Evolutionary conservation across 352 stramenopile genomes (phyloP), one percentile per base, ranked within the genome.

Genomic region (Globisporangium lucens): DNA sequence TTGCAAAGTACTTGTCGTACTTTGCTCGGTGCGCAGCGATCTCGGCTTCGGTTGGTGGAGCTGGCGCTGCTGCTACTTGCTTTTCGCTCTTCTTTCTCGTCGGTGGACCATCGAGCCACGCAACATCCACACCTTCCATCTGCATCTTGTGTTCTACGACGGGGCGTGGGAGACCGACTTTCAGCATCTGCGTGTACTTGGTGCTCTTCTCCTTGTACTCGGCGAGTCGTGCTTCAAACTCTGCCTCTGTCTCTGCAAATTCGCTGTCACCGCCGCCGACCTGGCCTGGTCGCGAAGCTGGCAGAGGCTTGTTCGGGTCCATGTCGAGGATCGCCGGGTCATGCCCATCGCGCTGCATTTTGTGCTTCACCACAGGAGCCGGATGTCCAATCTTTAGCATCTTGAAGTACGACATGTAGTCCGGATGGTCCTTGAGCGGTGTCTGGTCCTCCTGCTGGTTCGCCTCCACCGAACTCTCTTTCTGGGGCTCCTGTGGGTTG

Each of bases 131-230:
- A 24, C 81, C 80, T 52, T 95, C 85, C 80, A 90, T 91, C 6
- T 66, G 82, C 87, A 95, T 95, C 68, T 93, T 93, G 70, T 95
- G 87, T 65, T 90, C 82, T 35, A 95, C 87, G 38, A 88, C 83
- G 0, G 76, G 61, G 0, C 73, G 75, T 12, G 85, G 84, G 29
- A 95, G 69, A 5, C 87, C 85, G 24, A 94, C 83, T 63, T 94
- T 92, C 15, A 94, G 71, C 85, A 94, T 94, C 57, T 91, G 82
- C 56, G 75, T 64, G 61, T 91, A 94, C 65, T 90, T 92, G 24
- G 74, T 70, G 43, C 89, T 74, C 63, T 91, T 94, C 4, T 73
- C 72, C 58, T 89, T 82, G 69, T 92, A 91, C 52, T 82, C 71
- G 55, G 88, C 85, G 22, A 93, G 55, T 24, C 79, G 75, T 2